phyloP scores from a whole-genome alignment of 2,329 filamentous ascomycete genomes.

The Colletotrichum cordylinicola region DNA sequence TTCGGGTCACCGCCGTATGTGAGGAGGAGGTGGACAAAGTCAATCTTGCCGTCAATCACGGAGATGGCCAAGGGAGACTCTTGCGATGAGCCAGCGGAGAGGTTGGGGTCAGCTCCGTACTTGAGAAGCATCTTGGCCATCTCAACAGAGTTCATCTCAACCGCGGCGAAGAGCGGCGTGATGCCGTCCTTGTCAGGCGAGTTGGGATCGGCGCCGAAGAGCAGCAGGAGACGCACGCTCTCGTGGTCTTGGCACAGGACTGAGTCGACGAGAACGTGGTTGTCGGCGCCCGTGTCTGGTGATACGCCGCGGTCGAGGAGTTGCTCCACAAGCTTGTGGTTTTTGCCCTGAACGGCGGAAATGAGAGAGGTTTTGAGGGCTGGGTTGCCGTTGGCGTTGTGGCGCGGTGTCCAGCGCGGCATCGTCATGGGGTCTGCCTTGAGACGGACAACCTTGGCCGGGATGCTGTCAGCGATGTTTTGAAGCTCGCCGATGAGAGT shows the following conservation, averaged over 20 bases:
- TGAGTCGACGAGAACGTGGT: constrained; percentile 58
- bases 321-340: constrained; percentile 62
- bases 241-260: constrained; percentile 57
- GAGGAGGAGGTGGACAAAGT: constrained; percentile 64
- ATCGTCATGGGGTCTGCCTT: constrained; percentile 56
- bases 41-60: constrained; percentile 55
- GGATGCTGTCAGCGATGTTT: constrained; percentile 10
- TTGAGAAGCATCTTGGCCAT: constrained; percentile 66
- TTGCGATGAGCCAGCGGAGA: constrained; percentile 51
- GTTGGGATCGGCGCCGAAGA: constrained; percentile 65
- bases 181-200: constrained; percentile 50
- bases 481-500: constrained; percentile 37
- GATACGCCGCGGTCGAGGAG: constrained; percentile 63
- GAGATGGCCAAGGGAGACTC: constrained; percentile 62
- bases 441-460: constrained; percentile 49
- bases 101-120: constrained; percentile 67
- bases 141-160: constrained; percentile 59
- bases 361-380: constrained; percentile 53
- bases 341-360: constrained; percentile 60
- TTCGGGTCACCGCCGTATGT: constrained; percentile 67
- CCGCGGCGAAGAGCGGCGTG: constrained; percentile 57
- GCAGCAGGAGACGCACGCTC: constrained; percentile 58
- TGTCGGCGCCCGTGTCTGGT: constrained; percentile 51
- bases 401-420: constrained; percentile 58
- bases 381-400: constrained; percentile 45